phyloP scores from a whole-genome alignment of 768 basidiomycete genomes.

The Boletus subparvulus region DNA sequence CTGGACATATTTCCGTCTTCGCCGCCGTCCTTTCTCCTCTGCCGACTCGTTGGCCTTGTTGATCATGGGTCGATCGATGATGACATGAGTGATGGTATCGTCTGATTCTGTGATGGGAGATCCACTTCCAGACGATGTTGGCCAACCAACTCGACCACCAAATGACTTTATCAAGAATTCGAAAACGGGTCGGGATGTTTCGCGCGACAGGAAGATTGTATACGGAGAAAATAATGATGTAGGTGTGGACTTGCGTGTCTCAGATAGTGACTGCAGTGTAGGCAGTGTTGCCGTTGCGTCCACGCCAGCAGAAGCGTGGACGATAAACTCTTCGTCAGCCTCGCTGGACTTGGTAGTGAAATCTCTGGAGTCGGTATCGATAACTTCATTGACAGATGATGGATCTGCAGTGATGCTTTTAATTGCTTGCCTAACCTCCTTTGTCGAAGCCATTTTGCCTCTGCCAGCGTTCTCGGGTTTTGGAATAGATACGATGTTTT shows the following conservation, averaged over 20 bases:
- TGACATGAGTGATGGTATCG: conserved; percentile 87
- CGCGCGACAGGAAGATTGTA: conserved; percentile 92
- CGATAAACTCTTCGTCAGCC: conserved; percentile 66
- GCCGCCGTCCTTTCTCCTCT: conserved; percentile 59
- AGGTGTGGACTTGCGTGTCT: conserved; percentile 55
- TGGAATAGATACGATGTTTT: conserved; percentile 19
- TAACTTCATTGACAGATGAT: conserved; percentile 33
- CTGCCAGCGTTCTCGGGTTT: conserved; percentile 21
- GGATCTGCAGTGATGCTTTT: conserved; percentile 41
- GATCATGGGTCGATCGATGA: conserved; percentile 83
- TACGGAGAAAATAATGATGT: conserved; percentile 79
- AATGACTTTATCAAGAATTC: conserved; percentile 92
- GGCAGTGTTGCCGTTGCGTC: conserved; percentile 52
- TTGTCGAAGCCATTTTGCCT: conserved; percentile 48
- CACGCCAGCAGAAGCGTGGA: conserved; percentile 53
- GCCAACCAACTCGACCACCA: conserved; percentile 92
- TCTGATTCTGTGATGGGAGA: conserved; percentile 79
- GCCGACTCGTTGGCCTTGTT: conserved; percentile 47
- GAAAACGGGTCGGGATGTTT: conserved; percentile 87
- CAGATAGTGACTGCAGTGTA: conserved; percentile 65
- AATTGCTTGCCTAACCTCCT: conserved; percentile 51
- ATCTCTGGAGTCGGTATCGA: conserved; percentile 37
- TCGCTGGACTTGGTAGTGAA: conserved; percentile 34
- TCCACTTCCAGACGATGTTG: conserved; percentile 73
- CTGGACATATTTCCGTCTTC: conserved; percentile 84